A percentile compares a stretch with the other conserved stretches of the same genome.
These are phyloP conservation scores for Yarrowia bubula DNA, from an alignment of 805 yeast species.

Conservation along the genomic window DNA sequence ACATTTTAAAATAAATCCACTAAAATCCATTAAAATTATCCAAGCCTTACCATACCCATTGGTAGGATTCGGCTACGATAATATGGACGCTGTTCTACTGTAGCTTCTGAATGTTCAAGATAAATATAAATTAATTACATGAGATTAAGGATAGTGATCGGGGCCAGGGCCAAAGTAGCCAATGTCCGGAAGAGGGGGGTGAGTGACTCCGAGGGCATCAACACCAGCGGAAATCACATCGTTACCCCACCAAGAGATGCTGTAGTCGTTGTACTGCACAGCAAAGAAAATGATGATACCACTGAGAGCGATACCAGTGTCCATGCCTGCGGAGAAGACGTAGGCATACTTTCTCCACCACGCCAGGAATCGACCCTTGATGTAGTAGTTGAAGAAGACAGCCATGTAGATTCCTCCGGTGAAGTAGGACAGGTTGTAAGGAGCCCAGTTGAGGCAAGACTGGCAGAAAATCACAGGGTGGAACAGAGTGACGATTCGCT, in stretches of 20 bases:
- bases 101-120: background rate
- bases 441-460: constrained; percentile 2
- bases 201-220: background rate
- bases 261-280: constrained; percentile 40
- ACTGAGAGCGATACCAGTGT: constrained; percentile 52
- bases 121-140: constrained; percentile 3
- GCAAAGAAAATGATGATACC: constrained; percentile 48
- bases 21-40: no score
- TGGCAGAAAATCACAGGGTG: constrained; percentile 3
- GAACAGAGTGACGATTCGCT: background rate
- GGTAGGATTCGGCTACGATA: no score
- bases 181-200: constrained; percentile 29
- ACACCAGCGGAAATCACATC: constrained; percentile 26
- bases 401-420: constrained; percentile 46
- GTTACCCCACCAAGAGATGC: constrained; percentile 53
- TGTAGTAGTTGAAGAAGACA: constrained; percentile 46
- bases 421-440: constrained; percentile 42
- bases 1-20: no score
- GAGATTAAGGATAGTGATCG: constrained; percentile 32
- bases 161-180: constrained; percentile 39
- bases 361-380: constrained; percentile 44
- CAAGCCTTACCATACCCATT: no score
- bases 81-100: no score
- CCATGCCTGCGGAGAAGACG: constrained; percentile 48
- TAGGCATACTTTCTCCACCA: constrained; percentile 59